Evolutionary conservation across 768 basidiomycete genomes (phyloP).

Genomic region (Auriscalpium vulgare): DNA sequence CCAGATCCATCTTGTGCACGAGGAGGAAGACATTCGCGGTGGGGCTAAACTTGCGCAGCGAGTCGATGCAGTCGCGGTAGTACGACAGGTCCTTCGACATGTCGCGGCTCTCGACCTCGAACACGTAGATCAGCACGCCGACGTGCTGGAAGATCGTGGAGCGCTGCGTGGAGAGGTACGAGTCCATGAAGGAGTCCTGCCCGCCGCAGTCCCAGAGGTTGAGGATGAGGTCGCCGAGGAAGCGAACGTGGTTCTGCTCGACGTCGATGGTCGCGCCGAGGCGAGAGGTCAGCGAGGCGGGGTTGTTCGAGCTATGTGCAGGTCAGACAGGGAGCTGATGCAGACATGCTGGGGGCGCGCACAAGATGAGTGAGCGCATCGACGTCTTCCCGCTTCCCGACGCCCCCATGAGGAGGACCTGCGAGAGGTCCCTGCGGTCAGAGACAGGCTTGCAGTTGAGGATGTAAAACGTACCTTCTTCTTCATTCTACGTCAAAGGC

Average conservation of each 20-base stretch:
- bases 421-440: not conserved
- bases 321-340: constrained; percentile 5
- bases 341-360: constrained; percentile 27
- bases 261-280: constrained; percentile 97
- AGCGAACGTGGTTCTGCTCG: constrained; percentile 94
- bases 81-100: constrained; percentile 83
- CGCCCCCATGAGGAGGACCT: constrained; percentile 98
- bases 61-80: constrained; percentile 85
- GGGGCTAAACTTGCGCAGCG: constrained; percentile 68
- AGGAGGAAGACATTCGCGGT: constrained; percentile 84
- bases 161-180: constrained; percentile 86
- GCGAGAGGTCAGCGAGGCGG: constrained; percentile 83
- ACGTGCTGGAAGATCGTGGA: constrained; percentile 96
- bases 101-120: constrained; percentile 87
- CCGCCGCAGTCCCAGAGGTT: constrained; percentile 99
- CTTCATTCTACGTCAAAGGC: constrained; percentile 21
- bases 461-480: constrained; percentile 22
- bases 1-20: constrained; percentile 97
- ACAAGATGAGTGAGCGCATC: constrained; percentile 99
- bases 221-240: constrained; percentile 91
- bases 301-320: constrained; percentile 77
- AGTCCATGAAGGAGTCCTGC: constrained; percentile 97
- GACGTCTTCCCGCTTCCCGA: constrained; percentile 93
- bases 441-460: not conserved
- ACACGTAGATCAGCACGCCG: constrained; percentile 96